These are phyloP conservation scores for Monosporascus sp. DNA, from an alignment of 2,329 filamentous ascomycete genomes.

Conservation along the genomic window DNA sequence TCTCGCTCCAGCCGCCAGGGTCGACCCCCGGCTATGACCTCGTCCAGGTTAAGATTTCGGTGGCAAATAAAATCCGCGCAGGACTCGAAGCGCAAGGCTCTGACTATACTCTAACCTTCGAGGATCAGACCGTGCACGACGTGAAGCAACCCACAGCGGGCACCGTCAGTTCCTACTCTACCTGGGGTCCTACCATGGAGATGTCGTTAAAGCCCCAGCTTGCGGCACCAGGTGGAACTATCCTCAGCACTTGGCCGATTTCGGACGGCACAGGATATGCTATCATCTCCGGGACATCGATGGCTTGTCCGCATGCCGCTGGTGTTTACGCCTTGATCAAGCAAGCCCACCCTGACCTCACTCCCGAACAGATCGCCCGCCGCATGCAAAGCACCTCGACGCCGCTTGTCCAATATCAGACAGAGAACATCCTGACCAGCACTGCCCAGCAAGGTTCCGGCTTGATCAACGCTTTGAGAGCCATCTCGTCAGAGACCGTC, in stretches of 20 bases:
- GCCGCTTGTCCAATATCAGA: slow-evolving; percentile 16
- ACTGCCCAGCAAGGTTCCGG: slow-evolving; percentile 29
- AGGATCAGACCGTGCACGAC: not conserved
- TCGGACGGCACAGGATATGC: slow-evolving; percentile 15
- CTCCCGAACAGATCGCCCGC: slow-evolving; percentile 18
- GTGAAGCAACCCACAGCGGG: not conserved
- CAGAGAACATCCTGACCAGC: slow-evolving; percentile 18
- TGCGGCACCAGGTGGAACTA: slow-evolving; percentile 28
- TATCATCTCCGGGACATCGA: slow-evolving; percentile 28
- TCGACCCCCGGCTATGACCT: not conserved
- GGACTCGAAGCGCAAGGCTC: not conserved
- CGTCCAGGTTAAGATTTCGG: not conserved
- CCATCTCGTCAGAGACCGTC: slow-evolving; percentile 13
- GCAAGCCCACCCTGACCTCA: slow-evolving; percentile 2
- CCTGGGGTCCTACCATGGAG: not conserved
- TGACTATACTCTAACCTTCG: not conserved
- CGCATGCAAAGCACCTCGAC: slow-evolving; percentile 23
- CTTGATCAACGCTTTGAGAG: slow-evolving; percentile 24
- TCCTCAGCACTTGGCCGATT: slow-evolving; percentile 27
- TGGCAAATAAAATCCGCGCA: not conserved
- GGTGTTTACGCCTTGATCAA: slow-evolving; percentile 24
- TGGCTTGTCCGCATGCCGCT: slow-evolving; percentile 27
- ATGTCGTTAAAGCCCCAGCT: slow-evolving; percentile 21
- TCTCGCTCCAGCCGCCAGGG: not conserved
- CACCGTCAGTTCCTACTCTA: not conserved